These are phyloP conservation scores for Fusarium mundagurra DNA, from an alignment of 2,329 filamentous ascomycete species.

Conservation along the genomic window DNA sequence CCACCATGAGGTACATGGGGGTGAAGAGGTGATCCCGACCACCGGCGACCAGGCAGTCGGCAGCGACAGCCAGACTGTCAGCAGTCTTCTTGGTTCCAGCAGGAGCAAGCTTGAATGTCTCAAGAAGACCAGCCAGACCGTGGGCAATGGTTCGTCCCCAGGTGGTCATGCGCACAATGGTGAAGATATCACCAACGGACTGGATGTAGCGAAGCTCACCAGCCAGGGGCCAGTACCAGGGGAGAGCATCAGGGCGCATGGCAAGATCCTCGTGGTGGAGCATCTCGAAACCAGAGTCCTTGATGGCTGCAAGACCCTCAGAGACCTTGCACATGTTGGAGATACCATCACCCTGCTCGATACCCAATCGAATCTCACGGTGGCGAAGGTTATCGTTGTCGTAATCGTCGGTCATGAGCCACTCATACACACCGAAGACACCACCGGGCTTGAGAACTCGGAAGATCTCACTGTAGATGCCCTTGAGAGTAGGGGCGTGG, in stretches of 20 bases:
- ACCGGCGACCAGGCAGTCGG: constrained; percentile 87
- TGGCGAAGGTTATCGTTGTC: constrained; percentile 89
- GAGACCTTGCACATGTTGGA: constrained; percentile 94
- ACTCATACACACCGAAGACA: constrained; percentile 97
- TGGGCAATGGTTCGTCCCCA: constrained; percentile 80
- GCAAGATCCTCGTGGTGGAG: constrained; percentile 89
- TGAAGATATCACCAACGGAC: constrained; percentile 81
- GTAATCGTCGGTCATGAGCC: constrained; percentile 97
- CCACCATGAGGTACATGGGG: constrained; percentile 98
- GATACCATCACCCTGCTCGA: constrained; percentile 96
- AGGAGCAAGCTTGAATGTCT: constrained; percentile 79
- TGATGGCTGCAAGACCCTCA: constrained; percentile 84
- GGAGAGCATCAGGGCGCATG: constrained; percentile 75
- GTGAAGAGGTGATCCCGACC: constrained; percentile 93
- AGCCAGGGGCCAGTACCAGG: constrained; percentile 94
- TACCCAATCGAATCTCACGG: constrained; percentile 89
- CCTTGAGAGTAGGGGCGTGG: constrained; percentile 89
- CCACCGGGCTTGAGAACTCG: constrained; percentile 96
- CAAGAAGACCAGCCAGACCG: constrained; percentile 78
- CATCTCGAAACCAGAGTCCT: constrained; percentile 86
- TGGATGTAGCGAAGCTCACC: constrained; percentile 87
- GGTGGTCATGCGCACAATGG: constrained; percentile 89
- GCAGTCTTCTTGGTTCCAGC: constrained; percentile 93
- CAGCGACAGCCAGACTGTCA: constrained; percentile 83
- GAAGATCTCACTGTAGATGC: constrained; percentile 94